Evolutionary conservation across 257 asterid species (phyloP).

Genomic region (Hygrophila difformis): DNA sequence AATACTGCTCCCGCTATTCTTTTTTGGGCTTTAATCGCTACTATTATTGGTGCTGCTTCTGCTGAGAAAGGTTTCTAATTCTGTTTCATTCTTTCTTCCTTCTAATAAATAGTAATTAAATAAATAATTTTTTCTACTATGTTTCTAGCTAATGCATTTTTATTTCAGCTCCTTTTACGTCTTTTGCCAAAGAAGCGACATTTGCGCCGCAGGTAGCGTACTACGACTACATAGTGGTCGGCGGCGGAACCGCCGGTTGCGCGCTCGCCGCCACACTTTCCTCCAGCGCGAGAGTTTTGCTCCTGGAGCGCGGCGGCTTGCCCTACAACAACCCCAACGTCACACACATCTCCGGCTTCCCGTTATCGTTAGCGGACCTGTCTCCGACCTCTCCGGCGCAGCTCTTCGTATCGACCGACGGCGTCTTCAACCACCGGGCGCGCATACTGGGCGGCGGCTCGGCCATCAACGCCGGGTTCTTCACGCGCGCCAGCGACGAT

Average conservation of each 20-base stretch:
- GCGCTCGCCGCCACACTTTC: constrained; percentile 58
- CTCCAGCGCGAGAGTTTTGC: constrained; percentile 26
- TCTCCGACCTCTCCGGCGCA: constrained; percentile 46
- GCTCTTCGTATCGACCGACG: constrained; percentile 49
- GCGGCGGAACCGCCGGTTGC: constrained; percentile 62
- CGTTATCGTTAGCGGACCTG: constrained; percentile 23
- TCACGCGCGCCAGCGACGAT: constrained; percentile 28
- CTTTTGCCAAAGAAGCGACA: constrained; percentile 58
- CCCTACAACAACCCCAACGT: constrained; percentile 45
- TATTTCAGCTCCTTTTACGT: constrained; percentile 42
- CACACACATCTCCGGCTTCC: constrained; percentile 30
- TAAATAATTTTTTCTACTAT: too few relatives aligned
- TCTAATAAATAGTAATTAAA: too few relatives aligned
- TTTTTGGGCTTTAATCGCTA: too few relatives aligned
- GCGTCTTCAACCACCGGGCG: constrained; percentile 54
- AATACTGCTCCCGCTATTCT: too few relatives aligned
- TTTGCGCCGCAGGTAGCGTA: constrained; percentile 28
- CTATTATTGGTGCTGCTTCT: too few relatives aligned
- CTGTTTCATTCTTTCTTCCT: too few relatives aligned
- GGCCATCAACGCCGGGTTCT: constrained; percentile 56
- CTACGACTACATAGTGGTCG: constrained; percentile 49
- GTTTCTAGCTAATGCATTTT: neutral
- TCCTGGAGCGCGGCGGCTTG: constrained; percentile 49
- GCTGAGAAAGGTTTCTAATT: too few relatives aligned
- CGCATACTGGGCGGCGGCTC: constrained; percentile 58